phyloP scores from a whole-genome alignment of 2,329 filamentous ascomycete species.

The Knoxdaviesia proteae region DNA sequence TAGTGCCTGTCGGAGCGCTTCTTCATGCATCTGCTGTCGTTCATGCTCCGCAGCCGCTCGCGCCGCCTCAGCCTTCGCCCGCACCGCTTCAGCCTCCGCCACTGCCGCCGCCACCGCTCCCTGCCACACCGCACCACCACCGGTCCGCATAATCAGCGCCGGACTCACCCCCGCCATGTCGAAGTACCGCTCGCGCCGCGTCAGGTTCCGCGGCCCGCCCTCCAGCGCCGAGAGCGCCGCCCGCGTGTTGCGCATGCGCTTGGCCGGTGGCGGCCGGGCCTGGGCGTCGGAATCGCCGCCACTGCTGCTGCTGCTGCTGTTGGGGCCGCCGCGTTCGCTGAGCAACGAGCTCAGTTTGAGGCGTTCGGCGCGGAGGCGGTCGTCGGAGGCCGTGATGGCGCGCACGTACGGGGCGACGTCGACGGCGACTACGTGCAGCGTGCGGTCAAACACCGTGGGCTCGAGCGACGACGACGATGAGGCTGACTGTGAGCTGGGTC shows the following conservation, averaged over 20 bases:
- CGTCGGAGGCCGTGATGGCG: conserved; percentile 59
- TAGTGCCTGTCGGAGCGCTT: too few relatives aligned
- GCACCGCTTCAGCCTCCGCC: too few relatives aligned
- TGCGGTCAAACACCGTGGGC: conserved; percentile 59
- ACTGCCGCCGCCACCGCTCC: too few relatives aligned
- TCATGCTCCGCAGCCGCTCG: too few relatives aligned
- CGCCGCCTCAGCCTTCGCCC: too few relatives aligned
- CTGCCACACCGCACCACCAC: too few relatives aligned
- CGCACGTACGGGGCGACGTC: conserved; percentile 88
- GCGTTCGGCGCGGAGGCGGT: conserved; percentile 47
- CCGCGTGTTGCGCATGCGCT: conserved; percentile 47
- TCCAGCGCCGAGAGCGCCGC: conserved; percentile 60
- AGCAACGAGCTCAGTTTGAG: conserved; percentile 39
- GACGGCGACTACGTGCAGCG: conserved; percentile 39
- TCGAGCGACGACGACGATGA: conserved; percentile 21
- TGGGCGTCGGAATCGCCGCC: conserved; percentile 55
- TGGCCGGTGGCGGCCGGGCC: conserved; percentile 16
- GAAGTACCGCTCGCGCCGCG: conserved; percentile 55
- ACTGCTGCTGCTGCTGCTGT: conserved; percentile 46
- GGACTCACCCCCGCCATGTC: too few relatives aligned
- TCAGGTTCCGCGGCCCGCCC: conserved; percentile 45
- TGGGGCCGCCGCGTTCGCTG: conserved; percentile 29
- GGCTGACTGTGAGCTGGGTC: conserved; percentile 11
- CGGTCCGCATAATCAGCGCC: too few relatives aligned
- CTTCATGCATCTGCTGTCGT: too few relatives aligned